Conservation (phyloP, 1,284 basidiomycete species). For the Sphagnurus paluster region DNA sequence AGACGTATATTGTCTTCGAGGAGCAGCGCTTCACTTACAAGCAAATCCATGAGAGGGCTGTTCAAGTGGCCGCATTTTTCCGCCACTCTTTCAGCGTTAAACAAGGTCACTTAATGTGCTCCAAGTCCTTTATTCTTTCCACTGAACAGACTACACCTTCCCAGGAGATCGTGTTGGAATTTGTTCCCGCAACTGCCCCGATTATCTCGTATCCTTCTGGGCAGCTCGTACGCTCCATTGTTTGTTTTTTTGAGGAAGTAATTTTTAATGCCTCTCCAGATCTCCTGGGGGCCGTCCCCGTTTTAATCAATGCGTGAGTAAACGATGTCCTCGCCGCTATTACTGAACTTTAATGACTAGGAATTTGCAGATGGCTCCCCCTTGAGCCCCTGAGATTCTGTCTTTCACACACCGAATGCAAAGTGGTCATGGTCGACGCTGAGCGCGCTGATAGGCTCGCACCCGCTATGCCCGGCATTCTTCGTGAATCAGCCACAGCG, state of each 20-base stretch:
- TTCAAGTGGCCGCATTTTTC: slow-evolving; percentile 50
- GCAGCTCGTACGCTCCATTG: slow-evolving; percentile 46
- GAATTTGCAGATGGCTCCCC: slow-evolving; percentile 61
- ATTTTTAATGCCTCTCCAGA: slow-evolving; percentile 36
- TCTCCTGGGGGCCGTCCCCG: slow-evolving; percentile 54
- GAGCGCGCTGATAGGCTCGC: slow-evolving; percentile 50
- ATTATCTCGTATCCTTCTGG: slow-evolving; percentile 59
- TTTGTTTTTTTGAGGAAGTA: slow-evolving; percentile 5
- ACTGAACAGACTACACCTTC: slow-evolving; percentile 1
- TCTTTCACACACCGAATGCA: slow-evolving; percentile 52
- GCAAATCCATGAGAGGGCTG: slow-evolving; percentile 44
- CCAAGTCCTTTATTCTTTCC: slow-evolving; percentile 1
- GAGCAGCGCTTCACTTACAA: slow-evolving; percentile 51
- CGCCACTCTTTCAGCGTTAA: slow-evolving; percentile 41
- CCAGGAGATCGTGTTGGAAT: slow-evolving; percentile 63
- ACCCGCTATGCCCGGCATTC: slow-evolving; percentile 25
- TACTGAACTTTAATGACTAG: neutral
- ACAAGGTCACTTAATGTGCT: slow-evolving; percentile 31
- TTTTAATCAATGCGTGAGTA: slow-evolving; percentile 55
- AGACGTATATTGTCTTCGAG: slow-evolving; percentile 61
- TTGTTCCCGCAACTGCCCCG: slow-evolving; percentile 61
- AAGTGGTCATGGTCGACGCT: slow-evolving; percentile 56
- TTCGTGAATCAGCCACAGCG: slow-evolving; percentile 24
- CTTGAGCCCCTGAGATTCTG: slow-evolving; percentile 53
- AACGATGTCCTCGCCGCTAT: neutral